phyloP scores from a whole-genome alignment of 495 filamentous ascomycete species.

The Pyronema omphalodes region DNA sequence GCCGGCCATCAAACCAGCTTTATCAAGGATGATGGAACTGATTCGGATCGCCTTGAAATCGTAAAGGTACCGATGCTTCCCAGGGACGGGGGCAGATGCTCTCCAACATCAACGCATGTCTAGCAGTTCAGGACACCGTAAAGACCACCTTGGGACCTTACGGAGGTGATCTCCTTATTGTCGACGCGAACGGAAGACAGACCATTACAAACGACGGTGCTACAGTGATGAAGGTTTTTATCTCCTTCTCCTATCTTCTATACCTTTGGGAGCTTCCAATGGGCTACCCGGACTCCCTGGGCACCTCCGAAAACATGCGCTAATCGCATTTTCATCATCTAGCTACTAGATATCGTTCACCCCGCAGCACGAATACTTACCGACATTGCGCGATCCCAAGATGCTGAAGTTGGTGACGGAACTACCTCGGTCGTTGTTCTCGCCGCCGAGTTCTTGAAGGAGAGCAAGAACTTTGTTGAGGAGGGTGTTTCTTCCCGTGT shows the following conservation, averaged over 20 bases:
- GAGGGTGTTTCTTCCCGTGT: constrained; percentile 93
- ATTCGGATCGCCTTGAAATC: constrained; percentile 7
- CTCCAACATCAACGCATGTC: constrained; percentile 95
- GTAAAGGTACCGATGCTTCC: constrained; percentile 78
- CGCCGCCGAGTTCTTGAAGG: constrained; percentile 90
- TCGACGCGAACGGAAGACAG: constrained; percentile 84
- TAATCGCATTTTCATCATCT: constrained; percentile 3
- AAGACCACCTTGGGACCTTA: constrained; percentile 93
- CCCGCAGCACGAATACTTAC: constrained; percentile 94
- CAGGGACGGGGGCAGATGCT: constrained; percentile 95
- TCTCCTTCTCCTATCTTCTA: background rate
- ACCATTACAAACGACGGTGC: constrained; percentile 99
- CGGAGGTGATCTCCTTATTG: constrained; percentile 86
- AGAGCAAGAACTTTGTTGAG: constrained; percentile 85
- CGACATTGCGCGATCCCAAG: constrained; percentile 95
- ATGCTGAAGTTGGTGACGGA: constrained; percentile 95
- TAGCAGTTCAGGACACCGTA: constrained; percentile 91
- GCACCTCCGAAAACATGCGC: background rate
- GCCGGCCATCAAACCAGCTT: constrained; percentile 9
- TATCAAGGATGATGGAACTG: constrained; percentile 7
- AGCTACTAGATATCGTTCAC: constrained; percentile 97
- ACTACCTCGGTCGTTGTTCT: constrained; percentile 93
- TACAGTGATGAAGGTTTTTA: constrained; percentile 86
- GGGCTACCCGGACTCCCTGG: background rate
- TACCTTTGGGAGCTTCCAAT: background rate